Percentiles rank a stretch among this genome's conserved stretches.
These are phyloP conservation scores for Paramyrothecium roridum DNA, from an alignment of 2,329 filamentous ascomycete genomes.

Conservation along the genomic window DNA sequence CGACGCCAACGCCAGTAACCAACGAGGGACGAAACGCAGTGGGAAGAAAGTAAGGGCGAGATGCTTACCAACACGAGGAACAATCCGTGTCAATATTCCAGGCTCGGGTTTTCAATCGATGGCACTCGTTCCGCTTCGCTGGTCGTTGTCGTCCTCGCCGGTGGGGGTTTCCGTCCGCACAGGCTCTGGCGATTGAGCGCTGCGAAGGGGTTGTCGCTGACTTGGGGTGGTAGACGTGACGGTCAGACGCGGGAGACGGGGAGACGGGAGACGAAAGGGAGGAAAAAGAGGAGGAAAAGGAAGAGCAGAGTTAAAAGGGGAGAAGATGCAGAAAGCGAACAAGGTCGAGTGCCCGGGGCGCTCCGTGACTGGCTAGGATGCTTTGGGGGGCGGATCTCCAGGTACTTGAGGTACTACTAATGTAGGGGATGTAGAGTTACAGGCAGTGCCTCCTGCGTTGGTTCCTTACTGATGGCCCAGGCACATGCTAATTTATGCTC, in stretches of 20 bases:
- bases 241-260: conserved; percentile 1
- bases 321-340: not conserved
- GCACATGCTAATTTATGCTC: too few relatives aligned
- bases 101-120: not conserved
- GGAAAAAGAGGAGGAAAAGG: not conserved
- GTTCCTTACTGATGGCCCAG: not conserved
- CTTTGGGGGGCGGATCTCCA: too few relatives aligned
- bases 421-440: not conserved
- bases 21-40: not conserved
- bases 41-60: too few relatives aligned
- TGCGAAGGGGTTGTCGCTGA: not conserved
- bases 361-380: not conserved
- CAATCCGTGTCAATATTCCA: not conserved
- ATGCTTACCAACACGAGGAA: too few relatives aligned
- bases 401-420: too few relatives aligned
- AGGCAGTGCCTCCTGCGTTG: not conserved
- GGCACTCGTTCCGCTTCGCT: not conserved
- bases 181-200: not conserved
- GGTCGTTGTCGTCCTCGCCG: not conserved
- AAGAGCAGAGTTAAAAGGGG: not conserved
- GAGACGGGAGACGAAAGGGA: not conserved
- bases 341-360: not conserved
- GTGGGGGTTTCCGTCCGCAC: not conserved
- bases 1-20: not conserved
- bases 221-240: not conserved